Evolutionary conservation across 768 basidiomycete species (phyloP).

Genomic region (Neoboletus magnificus): DNA sequence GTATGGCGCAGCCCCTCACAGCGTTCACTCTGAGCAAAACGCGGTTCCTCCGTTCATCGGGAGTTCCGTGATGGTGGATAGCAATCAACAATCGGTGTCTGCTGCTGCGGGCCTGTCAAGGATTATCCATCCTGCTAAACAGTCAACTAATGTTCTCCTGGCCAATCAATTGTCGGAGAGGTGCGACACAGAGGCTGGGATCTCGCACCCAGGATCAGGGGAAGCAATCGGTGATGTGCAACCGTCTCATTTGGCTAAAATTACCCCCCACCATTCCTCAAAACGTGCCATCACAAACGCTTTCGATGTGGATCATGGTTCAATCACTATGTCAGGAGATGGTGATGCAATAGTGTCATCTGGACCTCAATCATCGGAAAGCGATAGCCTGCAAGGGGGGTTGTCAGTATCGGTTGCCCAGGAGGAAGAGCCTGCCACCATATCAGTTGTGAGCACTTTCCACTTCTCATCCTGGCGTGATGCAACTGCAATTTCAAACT

Average conservation of each 20-base stretch:
- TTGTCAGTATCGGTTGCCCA: not conserved
- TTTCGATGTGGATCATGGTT: not conserved
- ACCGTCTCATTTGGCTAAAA: not conserved
- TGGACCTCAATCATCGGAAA: not conserved
- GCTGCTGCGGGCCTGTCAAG: not conserved
- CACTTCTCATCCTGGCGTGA: not conserved
- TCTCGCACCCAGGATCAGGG: not conserved
- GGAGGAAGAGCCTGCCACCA: not conserved
- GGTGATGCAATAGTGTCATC: not conserved
- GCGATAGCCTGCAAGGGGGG: not conserved
- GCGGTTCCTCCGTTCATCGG: not conserved
- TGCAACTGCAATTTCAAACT: not conserved
- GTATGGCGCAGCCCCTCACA: not conserved
- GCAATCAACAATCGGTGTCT: not conserved
- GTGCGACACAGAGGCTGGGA: not conserved
- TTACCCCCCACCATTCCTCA: not conserved
- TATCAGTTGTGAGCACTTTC: slow-evolving; percentile 3
- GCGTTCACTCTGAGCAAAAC: not conserved
- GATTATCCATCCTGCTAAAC: not conserved
- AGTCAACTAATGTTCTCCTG: not conserved
- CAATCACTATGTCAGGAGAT: not conserved
- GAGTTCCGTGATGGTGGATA: not conserved
- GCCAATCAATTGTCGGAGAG: not conserved
- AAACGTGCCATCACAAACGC: slow-evolving; percentile 1
- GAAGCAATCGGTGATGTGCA: not conserved